A percentile compares a stretch with the other conserved stretches of the same genome.
Evolutionary conservation across 768 basidiomycete species (phyloP).

Genomic region (Hygrophoropsis aurantiaca): DNA sequence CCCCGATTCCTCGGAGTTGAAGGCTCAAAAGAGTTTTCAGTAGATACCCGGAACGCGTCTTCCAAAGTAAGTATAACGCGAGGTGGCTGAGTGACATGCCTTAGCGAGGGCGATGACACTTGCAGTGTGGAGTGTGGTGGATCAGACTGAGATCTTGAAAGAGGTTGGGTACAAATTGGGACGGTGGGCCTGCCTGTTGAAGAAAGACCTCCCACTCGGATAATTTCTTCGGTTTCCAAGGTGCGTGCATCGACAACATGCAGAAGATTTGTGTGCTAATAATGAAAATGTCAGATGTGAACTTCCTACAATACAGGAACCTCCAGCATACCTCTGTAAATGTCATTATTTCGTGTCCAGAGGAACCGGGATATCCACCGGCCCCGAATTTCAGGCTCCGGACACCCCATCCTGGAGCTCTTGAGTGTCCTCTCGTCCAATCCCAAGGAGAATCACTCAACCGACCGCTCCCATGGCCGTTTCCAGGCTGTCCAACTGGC

Average conservation of each 20-base stretch:
- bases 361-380: conserved; percentile 44
- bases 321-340: conserved; percentile 77
- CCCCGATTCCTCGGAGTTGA: conserved; percentile 15
- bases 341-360: conserved; percentile 73
- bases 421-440: conserved; percentile 55
- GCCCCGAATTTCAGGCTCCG: conserved; percentile 84
- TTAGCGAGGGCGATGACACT: conserved; percentile 7
- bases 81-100: conserved; percentile 21
- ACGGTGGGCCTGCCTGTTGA: conserved; percentile 15
- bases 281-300: conserved; percentile 9
- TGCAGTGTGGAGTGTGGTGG: conserved; percentile 7
- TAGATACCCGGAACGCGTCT: conserved; percentile 52
- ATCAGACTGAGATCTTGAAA: conserved; percentile 12
- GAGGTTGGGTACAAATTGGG: conserved; percentile 10
- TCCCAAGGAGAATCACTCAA: conserved; percentile 67
- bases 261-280: conserved; percentile 75
- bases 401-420: conserved; percentile 81
- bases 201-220: conserved; percentile 51
- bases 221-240: conserved; percentile 73
- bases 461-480: conserved; percentile 49
- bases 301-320: background rate
- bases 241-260: conserved; percentile 88
- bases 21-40: conserved; percentile 12
- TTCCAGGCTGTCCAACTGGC: conserved; percentile 29
- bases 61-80: conserved; percentile 51